These are phyloP conservation scores for Canavalia ensiformis DNA, from an alignment of 306 rosid species.

Conservation along the genomic window DNA sequence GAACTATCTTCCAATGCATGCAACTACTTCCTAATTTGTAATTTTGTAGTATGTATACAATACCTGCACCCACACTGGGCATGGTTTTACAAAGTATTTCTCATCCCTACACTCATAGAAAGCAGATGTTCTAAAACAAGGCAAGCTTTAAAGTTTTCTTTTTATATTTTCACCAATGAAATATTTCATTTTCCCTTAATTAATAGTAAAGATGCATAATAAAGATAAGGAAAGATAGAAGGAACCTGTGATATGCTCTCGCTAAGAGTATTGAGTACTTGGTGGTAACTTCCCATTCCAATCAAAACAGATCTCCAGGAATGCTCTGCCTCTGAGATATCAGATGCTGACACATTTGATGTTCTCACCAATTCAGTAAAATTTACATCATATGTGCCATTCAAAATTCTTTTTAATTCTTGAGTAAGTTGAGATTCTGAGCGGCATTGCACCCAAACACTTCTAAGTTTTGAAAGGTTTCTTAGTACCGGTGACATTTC, in stretches of 20 bases:
- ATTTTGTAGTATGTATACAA: background rate
- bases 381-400: background rate
- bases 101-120: background rate
- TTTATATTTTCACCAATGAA: background rate
- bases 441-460: background rate
- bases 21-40: background rate
- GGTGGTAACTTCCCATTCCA: background rate
- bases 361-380: background rate
- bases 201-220: background rate
- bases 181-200: background rate
- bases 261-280: conserved; percentile 7
- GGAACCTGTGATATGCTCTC: background rate
- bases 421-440: background rate
- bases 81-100: background rate
- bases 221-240: background rate
- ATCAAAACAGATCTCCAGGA: conserved; percentile 7
- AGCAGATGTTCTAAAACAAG: background rate
- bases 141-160: background rate
- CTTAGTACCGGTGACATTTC: background rate
- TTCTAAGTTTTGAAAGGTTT: background rate
- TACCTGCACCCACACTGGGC: background rate
- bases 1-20: background rate
- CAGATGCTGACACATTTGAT: background rate
- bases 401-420: background rate
- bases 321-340: background rate